Conservation (phyloP, 768 basidiomycete species). For the Naganishia friedmannii region DNA sequence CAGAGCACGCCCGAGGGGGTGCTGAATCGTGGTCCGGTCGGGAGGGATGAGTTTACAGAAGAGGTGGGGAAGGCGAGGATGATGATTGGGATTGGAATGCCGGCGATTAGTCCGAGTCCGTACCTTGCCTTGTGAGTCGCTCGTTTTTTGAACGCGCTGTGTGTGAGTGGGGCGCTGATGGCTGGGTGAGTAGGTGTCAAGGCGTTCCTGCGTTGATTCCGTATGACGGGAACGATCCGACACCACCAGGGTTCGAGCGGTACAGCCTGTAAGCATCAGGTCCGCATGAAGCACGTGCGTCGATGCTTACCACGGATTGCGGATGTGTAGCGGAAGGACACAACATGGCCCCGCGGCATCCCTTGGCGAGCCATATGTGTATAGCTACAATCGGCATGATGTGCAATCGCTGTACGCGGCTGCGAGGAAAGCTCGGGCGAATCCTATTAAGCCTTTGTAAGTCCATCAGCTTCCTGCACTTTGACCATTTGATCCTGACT, state of each 20-base stretch:
- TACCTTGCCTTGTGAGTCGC: conserved; percentile 10
- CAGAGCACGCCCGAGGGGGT: not conserved
- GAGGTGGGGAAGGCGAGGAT: conserved; percentile 7
- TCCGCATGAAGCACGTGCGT: not conserved
- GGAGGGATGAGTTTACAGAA: not conserved
- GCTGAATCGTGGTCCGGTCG: not conserved
- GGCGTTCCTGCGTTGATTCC: conserved; percentile 48
- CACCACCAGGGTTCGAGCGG: conserved; percentile 39
- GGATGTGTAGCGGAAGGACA: not conserved
- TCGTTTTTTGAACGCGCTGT: not conserved
- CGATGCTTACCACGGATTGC: not conserved
- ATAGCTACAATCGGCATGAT: conserved; percentile 42
- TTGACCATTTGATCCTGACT: too few relatives aligned
- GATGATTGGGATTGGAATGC: conserved; percentile 6
- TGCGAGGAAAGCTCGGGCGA: conserved; percentile 37
- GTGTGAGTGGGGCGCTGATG: too few relatives aligned
- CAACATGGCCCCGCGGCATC: not conserved
- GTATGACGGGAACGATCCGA: conserved; percentile 34
- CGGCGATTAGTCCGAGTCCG: conserved; percentile 6
- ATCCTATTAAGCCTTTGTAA: conserved; percentile 45
- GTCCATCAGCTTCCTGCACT: too few relatives aligned
- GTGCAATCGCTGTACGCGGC: conserved; percentile 36
- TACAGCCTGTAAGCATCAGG: conserved; percentile 30
- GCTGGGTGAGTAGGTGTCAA: conserved; percentile 40
- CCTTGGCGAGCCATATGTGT: conserved; percentile 41